Evolutionary conservation across 805 yeast genomes (phyloP).

Genomic region (Teunomyces tritomae): DNA sequence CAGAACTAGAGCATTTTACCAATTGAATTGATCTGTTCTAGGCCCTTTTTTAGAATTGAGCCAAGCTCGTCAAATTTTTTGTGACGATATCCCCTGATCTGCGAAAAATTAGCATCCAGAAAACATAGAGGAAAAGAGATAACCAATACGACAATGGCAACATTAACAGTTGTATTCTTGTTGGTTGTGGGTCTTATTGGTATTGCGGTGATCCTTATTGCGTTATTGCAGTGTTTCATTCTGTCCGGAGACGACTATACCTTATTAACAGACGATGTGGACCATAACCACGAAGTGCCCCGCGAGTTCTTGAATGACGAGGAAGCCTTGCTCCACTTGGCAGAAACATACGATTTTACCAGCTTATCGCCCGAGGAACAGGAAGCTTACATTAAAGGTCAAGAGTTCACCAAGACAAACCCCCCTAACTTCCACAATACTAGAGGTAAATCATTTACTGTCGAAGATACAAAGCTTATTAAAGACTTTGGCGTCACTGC

Average conservation of each 20-base stretch:
- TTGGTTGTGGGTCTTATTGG: neutral
- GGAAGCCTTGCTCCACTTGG: constrained; percentile 31
- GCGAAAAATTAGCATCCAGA: neutral
- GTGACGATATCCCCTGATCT: constrained; percentile 4
- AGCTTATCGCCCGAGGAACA: constrained; percentile 42
- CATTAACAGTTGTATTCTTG: neutral
- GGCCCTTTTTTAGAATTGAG: neutral
- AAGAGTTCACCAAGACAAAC: constrained; percentile 28
- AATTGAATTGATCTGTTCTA: neutral
- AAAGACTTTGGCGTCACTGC: constrained; percentile 38
- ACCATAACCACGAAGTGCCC: constrained; percentile 22
- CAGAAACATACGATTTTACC: constrained; percentile 36
- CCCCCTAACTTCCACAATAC: constrained; percentile 32
- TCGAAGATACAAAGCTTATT: constrained; percentile 15
- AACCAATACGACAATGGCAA: neutral
- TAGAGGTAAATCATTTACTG: constrained; percentile 32
- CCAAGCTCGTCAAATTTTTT: constrained; percentile 3
- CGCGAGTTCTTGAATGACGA: constrained; percentile 41
- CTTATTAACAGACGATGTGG: neutral
- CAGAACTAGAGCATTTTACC: neutral
- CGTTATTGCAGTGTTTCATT: neutral
- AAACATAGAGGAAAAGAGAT: neutral
- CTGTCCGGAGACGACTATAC: constrained; percentile 4
- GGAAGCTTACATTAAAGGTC: constrained; percentile 30
- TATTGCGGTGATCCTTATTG: neutral